phyloP scores from a whole-genome alignment of 352 stramenopile genomes.

The Pelagophyceae sp. region DNA sequence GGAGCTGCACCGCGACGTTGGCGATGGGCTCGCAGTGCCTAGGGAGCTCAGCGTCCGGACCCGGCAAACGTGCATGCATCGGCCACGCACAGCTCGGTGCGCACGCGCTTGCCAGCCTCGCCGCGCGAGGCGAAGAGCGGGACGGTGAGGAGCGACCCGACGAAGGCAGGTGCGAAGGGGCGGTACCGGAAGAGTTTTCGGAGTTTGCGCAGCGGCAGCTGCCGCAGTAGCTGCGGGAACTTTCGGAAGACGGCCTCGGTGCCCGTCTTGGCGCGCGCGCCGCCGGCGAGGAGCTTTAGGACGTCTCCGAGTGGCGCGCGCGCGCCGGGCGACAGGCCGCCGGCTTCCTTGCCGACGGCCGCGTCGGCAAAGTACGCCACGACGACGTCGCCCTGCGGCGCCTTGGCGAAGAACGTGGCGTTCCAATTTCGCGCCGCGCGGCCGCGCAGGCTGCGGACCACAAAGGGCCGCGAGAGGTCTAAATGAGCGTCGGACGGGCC shows the following conservation, averaged over 20 bases:
- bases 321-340: not conserved
- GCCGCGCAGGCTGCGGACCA: not conserved
- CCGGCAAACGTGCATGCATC: not conserved
- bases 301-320: not conserved
- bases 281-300: not conserved
- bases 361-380: not conserved
- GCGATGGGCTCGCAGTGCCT: constrained; percentile 53
- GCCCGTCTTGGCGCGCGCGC: not conserved
- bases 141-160: not conserved
- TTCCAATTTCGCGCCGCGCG: not conserved
- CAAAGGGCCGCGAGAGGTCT: not conserved
- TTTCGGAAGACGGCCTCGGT: not conserved
- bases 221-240: not conserved
- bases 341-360: not conserved
- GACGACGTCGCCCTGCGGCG: not conserved
- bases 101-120: not conserved
- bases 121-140: not conserved
- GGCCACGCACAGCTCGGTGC: not conserved
- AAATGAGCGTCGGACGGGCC: not conserved
- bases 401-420: too few relatives aligned
- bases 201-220: not conserved
- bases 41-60: constrained; percentile 34
- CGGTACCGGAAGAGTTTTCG: not conserved
- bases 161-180: not conserved
- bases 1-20: constrained; percentile 50